Conservation (phyloP, 1,284 basidiomycete species). For the Earliella scabrosa region DNA sequence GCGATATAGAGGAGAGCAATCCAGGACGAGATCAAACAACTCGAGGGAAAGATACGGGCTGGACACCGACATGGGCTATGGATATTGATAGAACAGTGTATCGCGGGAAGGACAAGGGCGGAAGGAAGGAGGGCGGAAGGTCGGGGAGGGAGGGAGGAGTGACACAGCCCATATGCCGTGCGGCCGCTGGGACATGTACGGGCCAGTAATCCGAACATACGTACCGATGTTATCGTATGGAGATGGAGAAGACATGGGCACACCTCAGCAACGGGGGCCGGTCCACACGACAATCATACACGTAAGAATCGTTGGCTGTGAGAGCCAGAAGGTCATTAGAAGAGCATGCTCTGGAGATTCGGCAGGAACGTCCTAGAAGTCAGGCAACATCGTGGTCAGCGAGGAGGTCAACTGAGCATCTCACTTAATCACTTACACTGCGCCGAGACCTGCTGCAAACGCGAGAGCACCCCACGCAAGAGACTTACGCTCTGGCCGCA, state of each 20-base stretch:
- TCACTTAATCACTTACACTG: conserved; percentile 59
- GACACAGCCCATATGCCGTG: conserved; percentile 9
- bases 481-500: conserved; percentile 63
- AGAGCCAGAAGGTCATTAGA: conserved; percentile 7
- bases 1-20: conserved; percentile 27
- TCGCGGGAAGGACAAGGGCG: conserved; percentile 6
- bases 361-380: conserved; percentile 33
- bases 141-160: background rate
- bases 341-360: conserved; percentile 25
- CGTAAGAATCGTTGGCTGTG: conserved; percentile 6
- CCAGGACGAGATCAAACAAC: conserved; percentile 12
- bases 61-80: background rate
- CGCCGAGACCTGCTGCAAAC: conserved; percentile 73
- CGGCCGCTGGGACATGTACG: conserved; percentile 1
- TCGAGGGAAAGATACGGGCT: conserved; percentile 4
- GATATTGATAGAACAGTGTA: conserved; percentile 16
- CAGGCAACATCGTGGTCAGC: background rate
- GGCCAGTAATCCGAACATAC: conserved; percentile 9
- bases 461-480: conserved; percentile 76
- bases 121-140: background rate
- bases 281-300: conserved; percentile 11
- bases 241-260: background rate
- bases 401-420: background rate
- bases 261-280: conserved; percentile 8
- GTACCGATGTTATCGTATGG: conserved; percentile 20